Evolutionary conservation across 2,329 filamentous ascomycete species (phyloP), one percentile per base, ranked within the genome.

Genomic region (Fusarium sublunatum): DNA sequence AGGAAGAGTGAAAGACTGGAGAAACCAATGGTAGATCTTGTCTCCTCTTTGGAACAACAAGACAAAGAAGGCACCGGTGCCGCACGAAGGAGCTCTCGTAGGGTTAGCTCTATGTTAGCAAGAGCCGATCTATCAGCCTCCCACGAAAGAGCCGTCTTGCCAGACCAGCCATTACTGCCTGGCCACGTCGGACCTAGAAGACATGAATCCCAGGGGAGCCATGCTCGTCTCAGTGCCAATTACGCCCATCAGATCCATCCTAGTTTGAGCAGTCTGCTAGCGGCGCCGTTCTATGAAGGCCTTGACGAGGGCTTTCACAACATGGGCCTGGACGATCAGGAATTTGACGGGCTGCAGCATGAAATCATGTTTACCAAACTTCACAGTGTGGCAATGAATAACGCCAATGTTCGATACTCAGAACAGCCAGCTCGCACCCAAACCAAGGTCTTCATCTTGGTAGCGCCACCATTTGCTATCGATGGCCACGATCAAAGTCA

Each of bases 61-160:
- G 90, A 92, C 53, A 83, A 83, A 48, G 80, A 84, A 52, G 81
- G 78, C 10, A 73, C 75, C n/a, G 80, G 82, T 13, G 80, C 81
- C 11, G 83, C 82, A 0, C 79, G 86, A 47, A 81, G 86, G 57
- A 86, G 86, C 60, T 89, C 87, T 15, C 87, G 95, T 39, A 87
- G 95, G 46, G 90, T 98, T 25, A 99, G 95, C 78, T 98, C 94
- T 13, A 85, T 97, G 77, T 82, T 97, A 49, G 93, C 93, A 13
- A 85, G 94, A 70, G 91, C 91, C 29, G 94, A 97, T 73, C 80
- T 97, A 19, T 94, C 92, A 1, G 89, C 91, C 9, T 95, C 90
- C 13, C 91, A 94, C 65, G 93, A 96, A 67, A 85, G 91, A 69
- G 83, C 88, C 1, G 85, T 88, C n/a, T 96, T 96, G 72, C 85